Base-by-base conservation (phyloP, 2,329 filamentous ascomycete species). In the Colletotrichum limetticola region DNA sequence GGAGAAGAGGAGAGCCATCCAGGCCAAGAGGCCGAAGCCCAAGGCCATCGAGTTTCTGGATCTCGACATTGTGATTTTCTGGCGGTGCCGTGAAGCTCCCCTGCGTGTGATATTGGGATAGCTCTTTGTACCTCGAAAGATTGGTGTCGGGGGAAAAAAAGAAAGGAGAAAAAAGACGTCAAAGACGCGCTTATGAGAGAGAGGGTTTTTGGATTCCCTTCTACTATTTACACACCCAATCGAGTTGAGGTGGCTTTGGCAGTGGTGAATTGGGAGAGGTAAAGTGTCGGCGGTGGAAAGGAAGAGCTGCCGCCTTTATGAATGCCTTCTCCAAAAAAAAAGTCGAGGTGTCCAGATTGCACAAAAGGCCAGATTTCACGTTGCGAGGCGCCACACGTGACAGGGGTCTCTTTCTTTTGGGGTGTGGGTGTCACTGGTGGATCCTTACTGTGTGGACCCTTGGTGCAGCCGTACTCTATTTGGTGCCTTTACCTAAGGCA, bases 11-110 rank as follows among this genome's bases (percentile, higher is more conserved):
- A 98, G 91, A 82, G 95, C 91, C 80, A 98, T 93, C 88, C 98
- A 98, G 87, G 95, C 92, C 85, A 98, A 88, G 83, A 97, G 86
- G 90, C 95, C 95, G 89, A 98, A 88, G 92, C 92, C 87, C 87
- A 95, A 83, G 89, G 91, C 89, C 90, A 93, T 87, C 86, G 90
- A 88, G 87, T 90, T 88, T 87, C 89, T 86, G 82, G 91, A 92
- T 80, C 85, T 84, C 85, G 86, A 85, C 87, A 89, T 89, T 75
- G 60, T 69, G 60, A 7, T 19, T 19, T 62, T 62, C 26, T 62
- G 66, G 66, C 68, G 57, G 66, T 72, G 57, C 35, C 76, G 77
- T 68, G 22, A 74, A 60, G 71, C 68, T 74, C 55, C 63, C 71
- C 42, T 59, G 35, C 35, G 24, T 24, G 24, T n/a, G 8, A 2